Base-by-base conservation (phyloP, 2,329 filamentous ascomycete species). In the Cercospora sp. region DNA sequence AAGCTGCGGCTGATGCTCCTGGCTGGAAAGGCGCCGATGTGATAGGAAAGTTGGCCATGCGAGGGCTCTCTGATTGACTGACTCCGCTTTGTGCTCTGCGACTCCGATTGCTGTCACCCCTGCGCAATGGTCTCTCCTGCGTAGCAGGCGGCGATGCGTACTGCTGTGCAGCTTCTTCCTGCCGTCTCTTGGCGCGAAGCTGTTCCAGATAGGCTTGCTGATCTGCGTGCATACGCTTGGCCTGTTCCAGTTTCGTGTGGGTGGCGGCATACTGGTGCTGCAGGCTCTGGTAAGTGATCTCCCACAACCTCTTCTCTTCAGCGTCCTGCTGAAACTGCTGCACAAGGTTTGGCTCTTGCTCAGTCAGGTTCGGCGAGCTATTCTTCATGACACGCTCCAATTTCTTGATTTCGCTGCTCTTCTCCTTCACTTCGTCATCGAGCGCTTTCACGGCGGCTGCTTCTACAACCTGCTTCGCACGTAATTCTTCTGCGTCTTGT, bases 351-450 rank as follows among this genome's bases (percentile, higher is more conserved):
- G 68, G 68, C 59, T 78, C 76, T 7, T 71, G 69, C 33, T 76
- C 74, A 3, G 69, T 67, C 12, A 68, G 70, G 20, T 71, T 69
- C 2, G 78, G 75, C 2, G 87, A 85, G 12, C 88, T 83, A 65
- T 85, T 86, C 78, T 90, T 90, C 60, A 77, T 73, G 5, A 67
- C 88, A 82, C 71, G 90, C 76, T 95, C 92, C 28, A 93, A 84
- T 62, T 89, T 86, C 76, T 92, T 92, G 71, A 94, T 87, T 71
- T 90, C 87, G 26, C 83, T 82, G n/a, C 88, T 86, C 73, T 90
- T 91, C 68, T 91, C 86, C 72, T 88, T 90, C 30, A 95, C 85
- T 69, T 92, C 89, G 8, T 91, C 86, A 77, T 95, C 92, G 61
- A 94, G 82, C 36, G 86, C 82, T 40, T 86, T 88, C 79, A 88